Percentiles rank a stretch among this genome's conserved stretches.
phyloP scores from a whole-genome alignment of 768 basidiomycete genomes.

The Gymnopilus junonius region DNA sequence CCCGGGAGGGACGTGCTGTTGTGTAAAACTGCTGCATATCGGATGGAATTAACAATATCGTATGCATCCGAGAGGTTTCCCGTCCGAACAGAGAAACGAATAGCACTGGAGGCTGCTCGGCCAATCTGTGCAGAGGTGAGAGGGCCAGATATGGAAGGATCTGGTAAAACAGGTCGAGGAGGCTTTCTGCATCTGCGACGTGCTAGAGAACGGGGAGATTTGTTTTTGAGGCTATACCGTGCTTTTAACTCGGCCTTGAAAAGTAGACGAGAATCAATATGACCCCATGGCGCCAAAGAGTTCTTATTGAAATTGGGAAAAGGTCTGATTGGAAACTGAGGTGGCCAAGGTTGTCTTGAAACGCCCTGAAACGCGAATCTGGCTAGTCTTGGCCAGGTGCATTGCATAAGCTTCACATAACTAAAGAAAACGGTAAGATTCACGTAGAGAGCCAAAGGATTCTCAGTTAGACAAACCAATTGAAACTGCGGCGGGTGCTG shows the following conservation, averaged over 20 bases:
- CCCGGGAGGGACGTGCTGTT: constrained; percentile 4
- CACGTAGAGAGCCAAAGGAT: background rate
- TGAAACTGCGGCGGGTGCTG: background rate
- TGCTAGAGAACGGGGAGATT: no score
- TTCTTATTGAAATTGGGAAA: background rate
- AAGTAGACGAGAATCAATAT: background rate
- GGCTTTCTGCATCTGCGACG: background rate
- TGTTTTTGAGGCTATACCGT: background rate
- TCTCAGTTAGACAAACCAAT: constrained; percentile 5
- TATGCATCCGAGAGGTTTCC: constrained; percentile 55
- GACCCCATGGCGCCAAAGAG: background rate
- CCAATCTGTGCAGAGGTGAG: constrained; percentile 20
- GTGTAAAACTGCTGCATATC: constrained; percentile 37
- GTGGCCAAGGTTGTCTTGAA: constrained; percentile 18
- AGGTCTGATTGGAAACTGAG: background rate
- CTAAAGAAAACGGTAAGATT: constrained; percentile 27
- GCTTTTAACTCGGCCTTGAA: background rate
- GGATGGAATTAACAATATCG: constrained; percentile 62
- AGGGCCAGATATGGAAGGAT: background rate
- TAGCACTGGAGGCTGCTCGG: constrained; percentile 51
- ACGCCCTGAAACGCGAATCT: constrained; percentile 33
- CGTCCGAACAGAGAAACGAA: constrained; percentile 47
- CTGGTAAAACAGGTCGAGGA: background rate
- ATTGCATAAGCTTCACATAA: constrained; percentile 77
- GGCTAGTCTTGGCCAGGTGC: constrained; percentile 60